Evolutionary conservation across 2,329 filamentous ascomycete genomes (phyloP), one percentile per base, ranked within the genome.

Genomic region (Trichoderma sp.): DNA sequence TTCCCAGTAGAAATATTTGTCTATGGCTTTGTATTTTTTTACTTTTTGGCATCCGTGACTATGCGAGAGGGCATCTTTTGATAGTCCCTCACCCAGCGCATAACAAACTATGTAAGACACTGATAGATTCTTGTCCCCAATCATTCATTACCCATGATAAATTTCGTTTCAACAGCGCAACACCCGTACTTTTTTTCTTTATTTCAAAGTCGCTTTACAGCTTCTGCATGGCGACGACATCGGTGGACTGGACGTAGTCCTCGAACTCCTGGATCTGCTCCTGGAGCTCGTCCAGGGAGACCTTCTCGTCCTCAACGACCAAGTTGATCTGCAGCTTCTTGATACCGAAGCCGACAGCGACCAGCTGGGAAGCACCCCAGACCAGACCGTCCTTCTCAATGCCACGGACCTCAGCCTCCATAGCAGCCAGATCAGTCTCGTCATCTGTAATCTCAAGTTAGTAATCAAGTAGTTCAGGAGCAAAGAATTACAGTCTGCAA

Each of bases 251-350:
- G 79, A 99, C 94, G 82, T 93, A 91, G 81, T 99, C 96, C 86
- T 98, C 96, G 77, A 94, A 88, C 75, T 88, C 92, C 79, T 80
- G 72, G 77, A 98, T 96, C 85, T 92, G 78, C 80, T 93, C 89
- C 87, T 97, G 89, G 75, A 99, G 90, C 72, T 97, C 95, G 76
- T 91, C 88, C 73, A 92, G 81, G 74, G 92, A 94, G 79, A 99
- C 82, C 89, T 97, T 97, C 75, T 98, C 95, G 81, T 99, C 96
- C 87, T 98, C 96, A 74, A 98, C 86, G 76, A 98, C 94, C 76
- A 98, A 84, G 90, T 93, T 98, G 87, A 99, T 97, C 89, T 98
- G 95, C 73, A 99, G 90, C 89, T 98, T 98, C 88, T 92, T 96
- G 87, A 99, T 96, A 87, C 96, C 96, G 87, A 93, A 99, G 78